phyloP scores from a whole-genome alignment of 768 basidiomycete species.

The Dacryopinax primogenitus region DNA sequence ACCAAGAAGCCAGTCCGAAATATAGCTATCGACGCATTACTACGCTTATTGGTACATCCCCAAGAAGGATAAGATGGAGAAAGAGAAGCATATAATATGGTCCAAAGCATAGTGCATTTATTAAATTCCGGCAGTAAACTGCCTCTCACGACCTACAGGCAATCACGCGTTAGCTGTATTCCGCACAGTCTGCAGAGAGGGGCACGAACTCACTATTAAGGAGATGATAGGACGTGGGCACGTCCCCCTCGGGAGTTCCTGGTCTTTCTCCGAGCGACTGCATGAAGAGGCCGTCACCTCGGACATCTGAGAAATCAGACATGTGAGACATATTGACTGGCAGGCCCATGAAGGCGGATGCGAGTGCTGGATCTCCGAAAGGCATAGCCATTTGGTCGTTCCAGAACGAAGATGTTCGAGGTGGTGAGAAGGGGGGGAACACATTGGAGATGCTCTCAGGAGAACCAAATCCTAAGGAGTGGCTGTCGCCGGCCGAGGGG shows the following conservation, averaged over 20 bases:
- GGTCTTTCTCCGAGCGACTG: neutral
- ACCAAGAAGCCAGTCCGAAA: neutral
- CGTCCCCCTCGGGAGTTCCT: neutral
- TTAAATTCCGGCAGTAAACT: neutral
- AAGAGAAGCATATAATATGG: neutral
- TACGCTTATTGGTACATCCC: slow-evolving; percentile 7
- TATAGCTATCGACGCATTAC: neutral
- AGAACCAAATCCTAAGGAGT: neutral
- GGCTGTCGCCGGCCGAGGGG: neutral
- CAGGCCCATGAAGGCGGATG: neutral
- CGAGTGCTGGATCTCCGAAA: neutral
- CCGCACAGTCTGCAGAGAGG: neutral
- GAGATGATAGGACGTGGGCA: slow-evolving; percentile 1
- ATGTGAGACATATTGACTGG: slow-evolving; percentile 6
- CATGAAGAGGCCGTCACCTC: neutral
- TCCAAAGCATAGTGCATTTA: neutral
- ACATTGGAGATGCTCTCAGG: neutral
- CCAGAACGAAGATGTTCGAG: neutral
- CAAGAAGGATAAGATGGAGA: neutral
- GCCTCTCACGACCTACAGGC: neutral
- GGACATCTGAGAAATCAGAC: slow-evolving; percentile 5
- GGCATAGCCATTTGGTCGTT: slow-evolving; percentile 6
- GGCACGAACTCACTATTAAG: neutral
- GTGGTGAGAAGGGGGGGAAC: neutral
- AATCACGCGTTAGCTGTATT: neutral